Evolutionary conservation across 2,329 filamentous ascomycete genomes (phyloP), one percentile per base, ranked within the genome.

Genomic region (Endothia cerciana): DNA sequence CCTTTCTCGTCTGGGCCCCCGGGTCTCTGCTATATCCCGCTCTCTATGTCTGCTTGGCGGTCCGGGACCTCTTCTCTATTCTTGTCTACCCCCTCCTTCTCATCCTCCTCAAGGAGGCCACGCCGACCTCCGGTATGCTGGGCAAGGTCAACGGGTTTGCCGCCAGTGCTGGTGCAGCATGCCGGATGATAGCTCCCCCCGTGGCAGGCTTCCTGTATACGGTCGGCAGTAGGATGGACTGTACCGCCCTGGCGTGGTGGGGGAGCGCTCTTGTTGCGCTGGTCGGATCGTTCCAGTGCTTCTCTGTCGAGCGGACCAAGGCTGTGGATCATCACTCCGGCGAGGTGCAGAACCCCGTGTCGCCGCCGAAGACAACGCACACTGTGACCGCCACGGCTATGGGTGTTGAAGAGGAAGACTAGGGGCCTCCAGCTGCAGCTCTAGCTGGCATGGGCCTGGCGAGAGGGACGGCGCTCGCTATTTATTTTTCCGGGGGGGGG

Each of bases 31-130:
- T 89, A 19, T 85, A 82, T 69, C 77, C 83, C 0, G 85, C 83
- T 61, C 87, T 91, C 67, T 90, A 90, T 73, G 66, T 77, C 60
- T 86, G 83, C 71, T 77, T 89, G 64, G 76, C 83, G 0, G 73
- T 90, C 47, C 83, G 87, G 62, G 89, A 89, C 71, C 72, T 89
- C 17, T 79, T 89, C 45, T 85, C 84, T 56, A 89, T 90, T 71
- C 80, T 88, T 63, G 79, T 89, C n/a, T 90, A 89, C 72, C 88
- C 88, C 2, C 80, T 89, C 5, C 81, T 90, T 45, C 79, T 91
- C 55, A 90, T 91, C 70, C 79, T 90, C 40, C 85, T 91, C 80
- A 90, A 90, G 76, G 86, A 90, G 72, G 86, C 87, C 1, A 88
- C 86, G 0, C 86, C 87, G 1, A 82, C 80, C 40, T 77, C 81